Conservation (phyloP, 1,284 basidiomycete genomes). For the Apiotrichum sp. region DNA sequence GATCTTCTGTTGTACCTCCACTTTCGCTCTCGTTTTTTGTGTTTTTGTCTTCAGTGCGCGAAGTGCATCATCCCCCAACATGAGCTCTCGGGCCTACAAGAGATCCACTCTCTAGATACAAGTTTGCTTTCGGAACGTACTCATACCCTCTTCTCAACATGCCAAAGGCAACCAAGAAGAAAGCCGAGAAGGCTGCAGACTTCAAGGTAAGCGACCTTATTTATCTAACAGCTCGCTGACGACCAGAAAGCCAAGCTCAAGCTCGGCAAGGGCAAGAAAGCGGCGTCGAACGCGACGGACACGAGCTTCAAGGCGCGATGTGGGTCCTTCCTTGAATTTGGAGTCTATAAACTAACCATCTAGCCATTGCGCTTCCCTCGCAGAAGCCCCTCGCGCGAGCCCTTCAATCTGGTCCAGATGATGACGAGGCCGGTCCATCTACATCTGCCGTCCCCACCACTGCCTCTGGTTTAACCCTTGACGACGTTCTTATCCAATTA, state of each 20-base stretch:
- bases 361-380: conserved; percentile 82
- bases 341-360: conserved; percentile 13
- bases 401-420: conserved; percentile 15
- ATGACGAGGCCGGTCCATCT: conserved; percentile 52
- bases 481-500: conserved; percentile 69
- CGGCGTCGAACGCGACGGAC: conserved; percentile 77
- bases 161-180: conserved; percentile 81
- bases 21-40: too few species aligned
- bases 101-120: too few species aligned
- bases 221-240: background rate
- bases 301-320: conserved; percentile 92
- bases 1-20: too few species aligned
- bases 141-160: conserved; percentile 45
- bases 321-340: conserved; percentile 42
- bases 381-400: conserved; percentile 55
- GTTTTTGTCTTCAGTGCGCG: too few species aligned
- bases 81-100: too few species aligned
- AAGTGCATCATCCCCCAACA: too few species aligned
- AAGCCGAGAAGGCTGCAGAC: conserved; percentile 80
- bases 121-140: too few species aligned
- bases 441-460: conserved; percentile 59
- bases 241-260: conserved; percentile 88
- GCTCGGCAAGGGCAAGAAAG: conserved; percentile 87
- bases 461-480: conserved; percentile 66
- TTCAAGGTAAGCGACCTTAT: conserved; percentile 57